Conservation (phyloP, 352 stramenopile genomes). For the Globisporangium abappressorium region DNA sequence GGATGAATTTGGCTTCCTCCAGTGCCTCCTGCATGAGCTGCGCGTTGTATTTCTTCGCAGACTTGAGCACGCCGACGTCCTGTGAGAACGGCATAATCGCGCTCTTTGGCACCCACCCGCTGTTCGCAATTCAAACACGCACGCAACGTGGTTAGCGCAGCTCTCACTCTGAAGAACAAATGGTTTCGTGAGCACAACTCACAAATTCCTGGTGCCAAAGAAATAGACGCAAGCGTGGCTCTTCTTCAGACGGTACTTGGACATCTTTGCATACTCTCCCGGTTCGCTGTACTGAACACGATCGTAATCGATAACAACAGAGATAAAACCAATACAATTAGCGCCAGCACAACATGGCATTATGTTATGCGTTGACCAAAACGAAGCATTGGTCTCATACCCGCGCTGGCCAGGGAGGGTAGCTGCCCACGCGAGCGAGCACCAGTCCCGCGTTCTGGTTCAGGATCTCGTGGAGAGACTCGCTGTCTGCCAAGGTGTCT, state of each 20-base stretch:
- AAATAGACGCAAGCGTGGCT: constrained; percentile 84
- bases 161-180: background rate
- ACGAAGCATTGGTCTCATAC: constrained; percentile 24
- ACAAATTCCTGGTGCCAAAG: constrained; percentile 87
- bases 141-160: constrained; percentile 1
- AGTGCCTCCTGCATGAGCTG: constrained; percentile 68
- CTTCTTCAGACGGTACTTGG: constrained; percentile 68
- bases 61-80: constrained; percentile 53
- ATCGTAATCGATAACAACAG: constrained; percentile 2
- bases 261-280: constrained; percentile 81
- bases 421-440: constrained; percentile 71
- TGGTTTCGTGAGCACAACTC: constrained; percentile 21
- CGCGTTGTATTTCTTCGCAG: constrained; percentile 70
- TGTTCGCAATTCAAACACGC: constrained; percentile 16
- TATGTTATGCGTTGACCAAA: too few species aligned
- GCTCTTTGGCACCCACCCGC: constrained; percentile 73
- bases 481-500: constrained; percentile 64
- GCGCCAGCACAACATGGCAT: too few species aligned
- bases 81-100: constrained; percentile 71
- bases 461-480: constrained; percentile 62
- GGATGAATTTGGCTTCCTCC: constrained; percentile 66
- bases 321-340: background rate
- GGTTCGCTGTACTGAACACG: constrained; percentile 69
- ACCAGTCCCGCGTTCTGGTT: constrained; percentile 79
- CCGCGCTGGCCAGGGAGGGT: constrained; percentile 80